phyloP scores from a whole-genome alignment of 176 grass and related monocot species.

The Triticum timopheevii region DNA sequence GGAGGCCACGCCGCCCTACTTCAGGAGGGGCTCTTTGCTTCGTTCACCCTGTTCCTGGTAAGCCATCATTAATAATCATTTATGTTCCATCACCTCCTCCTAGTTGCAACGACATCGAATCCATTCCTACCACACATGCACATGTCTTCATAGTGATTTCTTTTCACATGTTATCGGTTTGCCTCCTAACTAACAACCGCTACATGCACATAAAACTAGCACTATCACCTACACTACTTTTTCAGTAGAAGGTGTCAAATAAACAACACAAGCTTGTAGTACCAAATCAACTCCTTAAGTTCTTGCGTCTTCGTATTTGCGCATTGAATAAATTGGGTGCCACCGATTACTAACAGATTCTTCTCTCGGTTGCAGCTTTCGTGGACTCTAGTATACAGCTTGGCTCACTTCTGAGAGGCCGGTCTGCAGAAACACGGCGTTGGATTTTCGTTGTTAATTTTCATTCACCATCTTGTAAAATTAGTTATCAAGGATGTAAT shows the following conservation, averaged over 20 bases:
- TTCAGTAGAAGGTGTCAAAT: background rate
- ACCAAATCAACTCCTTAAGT: background rate
- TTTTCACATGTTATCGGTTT: background rate
- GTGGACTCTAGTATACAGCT: slow-evolving; percentile 16
- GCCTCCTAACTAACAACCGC: background rate
- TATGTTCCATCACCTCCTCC: background rate
- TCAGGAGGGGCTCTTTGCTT: slow-evolving; percentile 14
- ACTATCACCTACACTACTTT: background rate
- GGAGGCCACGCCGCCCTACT: slow-evolving; percentile 71
- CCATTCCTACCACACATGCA: background rate
- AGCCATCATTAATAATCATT: background rate
- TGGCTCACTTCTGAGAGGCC: slow-evolving; percentile 16
- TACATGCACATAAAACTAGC: background rate
- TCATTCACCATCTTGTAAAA: slow-evolving; percentile 7
- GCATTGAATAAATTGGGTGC: background rate
- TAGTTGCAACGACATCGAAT: background rate
- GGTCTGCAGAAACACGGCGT: background rate
- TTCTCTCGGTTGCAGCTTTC: slow-evolving; percentile 10
- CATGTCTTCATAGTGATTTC: background rate
- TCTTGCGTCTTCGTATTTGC: background rate
- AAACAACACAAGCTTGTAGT: background rate
- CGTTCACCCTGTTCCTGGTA: slow-evolving; percentile 11
- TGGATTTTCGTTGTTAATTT: background rate
- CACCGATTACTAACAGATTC: background rate
- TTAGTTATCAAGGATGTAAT: background rate